Conservation (phyloP, 2,329 filamentous ascomycete genomes). For the Grosmannia huntii region DNA sequence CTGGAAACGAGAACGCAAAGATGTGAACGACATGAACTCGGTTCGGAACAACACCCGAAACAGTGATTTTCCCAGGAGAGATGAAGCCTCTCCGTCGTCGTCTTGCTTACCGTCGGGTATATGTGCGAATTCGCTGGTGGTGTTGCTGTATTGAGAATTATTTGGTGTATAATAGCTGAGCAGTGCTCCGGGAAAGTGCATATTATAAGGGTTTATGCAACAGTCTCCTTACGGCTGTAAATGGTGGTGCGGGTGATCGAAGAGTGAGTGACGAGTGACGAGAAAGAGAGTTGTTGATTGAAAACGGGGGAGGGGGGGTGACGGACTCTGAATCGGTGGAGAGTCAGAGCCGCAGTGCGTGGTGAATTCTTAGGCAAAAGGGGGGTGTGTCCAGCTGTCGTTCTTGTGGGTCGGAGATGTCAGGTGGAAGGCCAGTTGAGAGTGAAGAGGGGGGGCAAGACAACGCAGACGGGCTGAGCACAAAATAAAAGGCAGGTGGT, state of each 20-base stretch:
- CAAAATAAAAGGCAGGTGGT: neutral
- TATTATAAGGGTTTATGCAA: neutral
- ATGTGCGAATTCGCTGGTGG: neutral
- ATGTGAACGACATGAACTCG: too few relatives aligned
- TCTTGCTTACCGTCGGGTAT: neutral
- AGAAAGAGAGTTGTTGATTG: neutral
- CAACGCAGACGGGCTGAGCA: too few relatives aligned
- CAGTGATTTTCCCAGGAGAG: too few relatives aligned
- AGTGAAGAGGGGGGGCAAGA: neutral
- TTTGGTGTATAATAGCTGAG: neutral
- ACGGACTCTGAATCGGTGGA: neutral
- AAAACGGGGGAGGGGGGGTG: neutral
- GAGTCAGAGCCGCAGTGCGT: neutral
- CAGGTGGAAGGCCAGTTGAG: neutral
- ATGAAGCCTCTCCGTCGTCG: too few relatives aligned
- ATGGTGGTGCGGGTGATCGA: neutral
- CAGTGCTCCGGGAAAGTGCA: neutral
- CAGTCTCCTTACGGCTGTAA: neutral
- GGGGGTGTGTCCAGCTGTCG: neutral
- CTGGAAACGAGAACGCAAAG: neutral
- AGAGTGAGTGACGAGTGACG: neutral
- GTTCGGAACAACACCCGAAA: too few relatives aligned
- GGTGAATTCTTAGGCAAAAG: neutral
- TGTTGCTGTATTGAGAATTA: neutral
- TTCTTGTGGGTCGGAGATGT: neutral